Percentiles rank a stretch among this genome's conserved stretches.
Evolutionary conservation across 2,329 filamentous ascomycete genomes (phyloP).

Genomic region (Coniochaeta sp.): DNA sequence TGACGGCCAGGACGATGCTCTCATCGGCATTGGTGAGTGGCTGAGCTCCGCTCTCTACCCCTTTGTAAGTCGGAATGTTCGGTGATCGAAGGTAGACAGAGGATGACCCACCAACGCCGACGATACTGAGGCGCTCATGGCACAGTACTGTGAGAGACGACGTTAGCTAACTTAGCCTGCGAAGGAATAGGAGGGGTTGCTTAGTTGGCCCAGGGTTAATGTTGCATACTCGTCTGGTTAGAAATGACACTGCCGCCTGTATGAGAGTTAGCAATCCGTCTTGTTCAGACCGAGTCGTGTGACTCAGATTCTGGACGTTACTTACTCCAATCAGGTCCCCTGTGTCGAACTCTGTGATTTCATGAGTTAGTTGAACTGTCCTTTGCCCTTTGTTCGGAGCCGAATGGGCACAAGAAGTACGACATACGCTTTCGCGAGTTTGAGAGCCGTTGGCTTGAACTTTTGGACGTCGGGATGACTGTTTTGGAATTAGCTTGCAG

Average conservation of each 20-base stretch:
- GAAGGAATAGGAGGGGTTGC: background rate
- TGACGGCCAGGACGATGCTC: slow-evolving; percentile 86
- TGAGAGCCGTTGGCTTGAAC: slow-evolving; percentile 92
- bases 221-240: slow-evolving; percentile 80
- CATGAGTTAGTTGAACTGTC: slow-evolving; percentile 29
- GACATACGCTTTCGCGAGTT: slow-evolving; percentile 85
- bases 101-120: slow-evolving; percentile 72
- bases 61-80: slow-evolving; percentile 14
- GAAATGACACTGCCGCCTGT: slow-evolving; percentile 79
- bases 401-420: slow-evolving; percentile 20
- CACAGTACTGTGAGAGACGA: slow-evolving; percentile 61
- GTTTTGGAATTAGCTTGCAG: slow-evolving; percentile 13
- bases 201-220: background rate
- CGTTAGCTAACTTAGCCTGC: slow-evolving; percentile 17
- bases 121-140: slow-evolving; percentile 95
- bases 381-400: slow-evolving; percentile 12
- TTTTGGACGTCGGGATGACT: slow-evolving; percentile 89
- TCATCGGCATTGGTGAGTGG: slow-evolving; percentile 89
- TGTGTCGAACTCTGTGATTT: slow-evolving; percentile 71
- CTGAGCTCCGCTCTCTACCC: slow-evolving; percentile 83
- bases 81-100: slow-evolving; percentile 9
- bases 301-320: slow-evolving; percentile 19
- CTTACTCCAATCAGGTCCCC: slow-evolving; percentile 98
- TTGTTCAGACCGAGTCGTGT: slow-evolving; percentile 9
- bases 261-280: slow-evolving; percentile 18